Conservation (phyloP, 768 basidiomycete genomes). For the Leccinum truebloodii region DNA sequence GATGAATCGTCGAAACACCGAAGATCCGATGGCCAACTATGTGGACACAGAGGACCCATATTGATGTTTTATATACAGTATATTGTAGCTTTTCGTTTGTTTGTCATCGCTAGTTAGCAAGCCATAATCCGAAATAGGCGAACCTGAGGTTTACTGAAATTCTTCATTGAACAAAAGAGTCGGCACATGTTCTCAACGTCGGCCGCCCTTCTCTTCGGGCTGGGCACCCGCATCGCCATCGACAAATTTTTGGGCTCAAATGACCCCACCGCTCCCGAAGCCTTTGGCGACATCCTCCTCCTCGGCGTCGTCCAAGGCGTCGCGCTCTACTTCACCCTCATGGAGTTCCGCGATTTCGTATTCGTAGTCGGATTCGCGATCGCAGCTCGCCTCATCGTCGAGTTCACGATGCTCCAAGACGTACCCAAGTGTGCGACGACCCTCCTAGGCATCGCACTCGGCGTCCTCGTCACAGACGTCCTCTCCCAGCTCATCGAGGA, state of each 20-base stretch:
- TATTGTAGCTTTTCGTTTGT: not conserved
- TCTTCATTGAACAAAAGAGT: conserved; percentile 16
- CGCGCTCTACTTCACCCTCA: conserved; percentile 66
- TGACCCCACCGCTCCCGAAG: conserved; percentile 30
- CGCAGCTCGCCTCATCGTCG: conserved; percentile 60
- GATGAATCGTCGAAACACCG: conserved; percentile 64
- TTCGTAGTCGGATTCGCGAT: conserved; percentile 59
- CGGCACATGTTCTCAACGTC: conserved; percentile 52
- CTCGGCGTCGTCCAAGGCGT: conserved; percentile 76
- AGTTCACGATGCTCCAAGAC: conserved; percentile 59
- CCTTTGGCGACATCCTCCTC: conserved; percentile 62
- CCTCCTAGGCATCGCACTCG: conserved; percentile 66
- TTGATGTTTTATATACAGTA: conserved; percentile 2
- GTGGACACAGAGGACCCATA: conserved; percentile 54
- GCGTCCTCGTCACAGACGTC: conserved; percentile 70
- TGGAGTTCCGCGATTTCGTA: conserved; percentile 51
- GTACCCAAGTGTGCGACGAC: conserved; percentile 55
- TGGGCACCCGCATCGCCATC: conserved; percentile 70
- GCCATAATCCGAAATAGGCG: conserved; percentile 21
- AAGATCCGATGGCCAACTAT: conserved; percentile 95
- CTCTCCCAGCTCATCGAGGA: conserved; percentile 65
- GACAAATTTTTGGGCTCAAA: conserved; percentile 52
- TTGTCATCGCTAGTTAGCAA: not conserved
- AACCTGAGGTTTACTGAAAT: conserved; percentile 10
- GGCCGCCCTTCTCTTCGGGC: conserved; percentile 69